Evolutionary conservation across 371 early-diverging fungal genomes (phyloP), one percentile per base, ranked within the genome.

Genomic region (Encephalitozoon romaleae): DNA sequence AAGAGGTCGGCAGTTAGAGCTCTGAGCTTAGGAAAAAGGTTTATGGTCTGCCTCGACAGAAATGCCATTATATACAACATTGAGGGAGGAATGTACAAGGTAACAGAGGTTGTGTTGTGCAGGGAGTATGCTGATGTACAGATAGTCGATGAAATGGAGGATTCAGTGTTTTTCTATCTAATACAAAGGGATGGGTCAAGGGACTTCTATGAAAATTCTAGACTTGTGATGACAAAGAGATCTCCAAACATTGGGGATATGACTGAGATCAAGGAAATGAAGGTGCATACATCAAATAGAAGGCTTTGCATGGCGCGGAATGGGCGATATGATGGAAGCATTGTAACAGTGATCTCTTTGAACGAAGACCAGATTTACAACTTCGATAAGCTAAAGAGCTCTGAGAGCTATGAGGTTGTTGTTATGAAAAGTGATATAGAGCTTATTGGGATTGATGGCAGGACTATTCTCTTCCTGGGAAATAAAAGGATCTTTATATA

Each of bases 281-380:
- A 52, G 41, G 52, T 65, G 9, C 47, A 34, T 12, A 71, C 49
- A 15, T 18, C 38, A 23, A n/a, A 41, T 34, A 25, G 59, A 18
- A 65, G 45, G 25, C 25, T 54, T 32, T 63, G 53, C 53, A 68
- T 70, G 42, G 21, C 25, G 25, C n/a, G 71, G 32, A 72, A 69
- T 1, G 54, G 65, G 18, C 41, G 43, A 25, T 72, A 77, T 28
- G 38, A 72, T 23, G 78, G 71, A 42, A 68, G 38, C 38, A 26
- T 63, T 25, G 25, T 76, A 12, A 52, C 59, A n/a, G 25, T 74
- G 11, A 26, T 77, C n/a, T 52, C 72, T 2, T 52, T 70, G 25
- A 81, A 81, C 65, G 70, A 72, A 28, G 73, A 76, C 45, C 79
- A 78, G 64, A 9, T 72, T n/a, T 38, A 21, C 25, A 79, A 78